Base-by-base conservation (phyloP, 2,329 filamentous ascomycete genomes). In the Drechmeria coniospora region DNA sequence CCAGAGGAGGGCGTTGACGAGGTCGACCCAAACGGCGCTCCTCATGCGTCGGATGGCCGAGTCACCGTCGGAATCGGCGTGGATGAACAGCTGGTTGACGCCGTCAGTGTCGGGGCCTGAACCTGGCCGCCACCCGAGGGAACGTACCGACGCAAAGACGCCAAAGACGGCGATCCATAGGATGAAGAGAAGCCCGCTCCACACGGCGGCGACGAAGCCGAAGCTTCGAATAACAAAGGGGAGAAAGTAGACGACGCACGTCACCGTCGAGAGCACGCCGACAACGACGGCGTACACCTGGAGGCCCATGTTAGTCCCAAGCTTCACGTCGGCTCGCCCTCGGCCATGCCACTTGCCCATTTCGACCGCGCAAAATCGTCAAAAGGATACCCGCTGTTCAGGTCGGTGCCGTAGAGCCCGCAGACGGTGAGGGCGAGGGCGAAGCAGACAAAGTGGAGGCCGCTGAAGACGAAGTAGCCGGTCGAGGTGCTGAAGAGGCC, bases 81-180 rank as follows among this genome's bases (percentile, higher is more conserved):
- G 53, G 46, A 92, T 79, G 59, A 77, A 93, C 63, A 87, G 56
- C 54, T 64, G 35, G n/a, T n/a, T n/a, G n/a, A n/a, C n/a, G n/a
- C n/a, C n/a, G n/a, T n/a, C n/a, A n/a, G n/a, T n/a, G n/a, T n/a
- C n/a, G n/a, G n/a, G n/a, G n/a, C n/a, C n/a, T n/a, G n/a, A n/a
- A n/a, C n/a, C n/a, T n/a, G n/a, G n/a, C n/a, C n/a, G n/a, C n/a
- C n/a, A n/a, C n/a, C n/a, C 20, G 12, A 11, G 20, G 20, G 10
- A n/a, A 40, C 51, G 15, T 46, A 63, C 71, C 41, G 66, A 73
- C 29, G 75, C 84, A 47, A 93, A 93, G 34, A 90, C 58, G 12
- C 82, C 84, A 49, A 92, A 92, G 5, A 90, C 62, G 2, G 74
- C 69, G 33, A 83, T 71, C 76, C 81, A 92, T 17, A 92, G 65